Base-by-base conservation (phyloP, 2,329 filamentous ascomycete species). In the Verticillium zaregamsianum region DNA sequence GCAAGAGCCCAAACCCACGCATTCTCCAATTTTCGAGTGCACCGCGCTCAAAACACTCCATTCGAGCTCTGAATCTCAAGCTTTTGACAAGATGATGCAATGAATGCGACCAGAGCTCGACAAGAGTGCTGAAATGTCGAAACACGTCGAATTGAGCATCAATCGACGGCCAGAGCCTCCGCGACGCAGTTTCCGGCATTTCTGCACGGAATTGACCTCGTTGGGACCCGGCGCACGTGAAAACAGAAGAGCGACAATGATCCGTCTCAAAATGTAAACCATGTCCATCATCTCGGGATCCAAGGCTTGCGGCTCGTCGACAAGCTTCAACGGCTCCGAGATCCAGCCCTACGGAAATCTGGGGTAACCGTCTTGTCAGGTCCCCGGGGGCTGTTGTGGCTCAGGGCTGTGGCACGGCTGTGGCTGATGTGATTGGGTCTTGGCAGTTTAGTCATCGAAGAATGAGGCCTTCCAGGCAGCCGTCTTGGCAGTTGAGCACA, bases 321-420 rank as follows among this genome's bases (percentile, higher is more conserved):
- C 58, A 58, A 66, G 59, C 63, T 63, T 65, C 61, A 58, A 39
- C 56, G 58, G 52, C n/a, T 60, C 56, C 60, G 58, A 55, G 49
- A 60, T 65, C 45, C 63, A 65, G 63, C 63, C 63, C 63, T 65
- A 65, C 39, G 57, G 59, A 54, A 66, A 59, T 64, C 64, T 60
- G 64, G 64, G 64, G 64, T 66, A 65, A 59, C 59, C 45, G 20
- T 49, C 45, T 25, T 11, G 37, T n/a, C 37, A 40, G 12, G 37
- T 40, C 37, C 15, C 37, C 35, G 35, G 37, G 37, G 37, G 37
- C 37, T 15, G 14, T 7, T 49, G 45, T 49, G 45, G 45, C 45
- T 49, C 12, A 20, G 45, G 45, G 45, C 11, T 49, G 45, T 49
- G 45, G 45, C 20, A 49, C n/a, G 12, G 12, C 9, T 61, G 63